Conservation (phyloP, 495 filamentous ascomycete genomes). For the Bacidia rubella region DNA sequence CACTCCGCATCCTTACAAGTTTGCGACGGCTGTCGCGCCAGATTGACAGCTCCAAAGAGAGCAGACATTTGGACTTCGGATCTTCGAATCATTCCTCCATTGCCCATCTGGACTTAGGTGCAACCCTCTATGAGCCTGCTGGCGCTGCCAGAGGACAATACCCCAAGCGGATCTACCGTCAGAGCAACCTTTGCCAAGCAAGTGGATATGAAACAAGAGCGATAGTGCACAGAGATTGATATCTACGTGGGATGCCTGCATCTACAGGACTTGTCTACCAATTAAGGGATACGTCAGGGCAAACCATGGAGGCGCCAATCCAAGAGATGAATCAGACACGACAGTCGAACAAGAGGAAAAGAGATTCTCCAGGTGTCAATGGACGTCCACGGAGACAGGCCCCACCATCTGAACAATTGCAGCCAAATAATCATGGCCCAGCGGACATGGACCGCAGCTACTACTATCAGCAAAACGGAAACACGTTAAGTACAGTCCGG, state of each 20-base stretch:
- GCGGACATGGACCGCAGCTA: neutral
- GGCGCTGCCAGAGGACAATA: too few relatives aligned
- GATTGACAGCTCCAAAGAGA: neutral
- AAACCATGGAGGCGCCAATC: conserved; percentile 4
- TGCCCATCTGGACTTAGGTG: too few relatives aligned
- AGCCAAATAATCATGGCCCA: conserved; percentile 10
- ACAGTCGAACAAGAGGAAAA: conserved; percentile 17
- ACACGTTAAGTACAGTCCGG: conserved; percentile 8
- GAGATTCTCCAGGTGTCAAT: conserved; percentile 12
- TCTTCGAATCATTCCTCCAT: too few relatives aligned
- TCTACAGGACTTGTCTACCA: too few relatives aligned
- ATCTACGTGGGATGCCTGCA: too few relatives aligned
- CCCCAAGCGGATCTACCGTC: too few relatives aligned
- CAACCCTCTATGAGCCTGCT: too few relatives aligned
- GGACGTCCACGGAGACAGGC: conserved; percentile 6
- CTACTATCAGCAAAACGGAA: conserved; percentile 6
- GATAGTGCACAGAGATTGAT: neutral
- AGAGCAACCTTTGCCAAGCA: too few relatives aligned
- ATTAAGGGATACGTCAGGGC: too few relatives aligned
- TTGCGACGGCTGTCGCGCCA: neutral
- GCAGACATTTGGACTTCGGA: too few relatives aligned
- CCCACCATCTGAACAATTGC: conserved; percentile 10
- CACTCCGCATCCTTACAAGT: neutral
- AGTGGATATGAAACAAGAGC: neutral
- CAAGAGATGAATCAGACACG: conserved; percentile 9